These are phyloP conservation scores for Niebla homalea DNA, from an alignment of 495 filamentous ascomycete genomes.

Conservation along the genomic window DNA sequence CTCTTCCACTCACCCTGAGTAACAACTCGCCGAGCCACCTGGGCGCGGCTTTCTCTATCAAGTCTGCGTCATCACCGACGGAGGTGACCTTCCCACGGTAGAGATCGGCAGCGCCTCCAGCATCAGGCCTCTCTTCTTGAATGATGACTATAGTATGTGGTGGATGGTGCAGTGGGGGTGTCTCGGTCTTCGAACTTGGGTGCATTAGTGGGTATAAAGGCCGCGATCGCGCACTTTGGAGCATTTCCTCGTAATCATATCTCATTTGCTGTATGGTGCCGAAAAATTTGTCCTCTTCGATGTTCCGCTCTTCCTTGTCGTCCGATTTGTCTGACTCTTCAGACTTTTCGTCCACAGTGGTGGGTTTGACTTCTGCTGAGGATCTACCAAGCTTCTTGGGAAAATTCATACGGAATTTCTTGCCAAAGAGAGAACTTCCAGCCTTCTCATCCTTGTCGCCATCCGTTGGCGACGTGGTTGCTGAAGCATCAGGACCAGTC, in stretches of 20 bases:
- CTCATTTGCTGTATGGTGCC: conserved; percentile 70
- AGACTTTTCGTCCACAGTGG: conserved; percentile 63
- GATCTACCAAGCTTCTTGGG: conserved; percentile 71
- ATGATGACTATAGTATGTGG: conserved; percentile 74
- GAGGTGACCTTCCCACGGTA: conserved; percentile 77
- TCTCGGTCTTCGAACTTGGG: conserved; percentile 71
- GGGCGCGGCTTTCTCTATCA: conserved; percentile 72
- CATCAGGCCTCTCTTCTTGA: conserved; percentile 79
- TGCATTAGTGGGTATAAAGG: conserved; percentile 51
- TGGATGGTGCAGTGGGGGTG: conserved; percentile 71
- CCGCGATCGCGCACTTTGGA: conserved; percentile 39
- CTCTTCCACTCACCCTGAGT: conserved; percentile 40
- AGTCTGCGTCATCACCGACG: conserved; percentile 63
- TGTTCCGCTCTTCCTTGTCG: conserved; percentile 30
- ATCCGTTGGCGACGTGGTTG: conserved; percentile 46
- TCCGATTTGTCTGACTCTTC: conserved; percentile 61
- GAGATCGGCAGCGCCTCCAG: conserved; percentile 81
- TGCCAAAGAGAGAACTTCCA: conserved; percentile 56
- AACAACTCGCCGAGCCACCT: conserved; percentile 90
- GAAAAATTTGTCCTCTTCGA: conserved; percentile 50
- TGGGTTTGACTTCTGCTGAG: conserved; percentile 67
- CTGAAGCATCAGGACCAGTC: conserved; percentile 22
- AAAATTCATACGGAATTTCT: conserved; percentile 80
- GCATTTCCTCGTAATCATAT: conserved; percentile 62
- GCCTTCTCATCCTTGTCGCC: conserved; percentile 65